Evolutionary conservation across 2,329 filamentous ascomycete species (phyloP).

Genomic region (Clonostachys sp.): DNA sequence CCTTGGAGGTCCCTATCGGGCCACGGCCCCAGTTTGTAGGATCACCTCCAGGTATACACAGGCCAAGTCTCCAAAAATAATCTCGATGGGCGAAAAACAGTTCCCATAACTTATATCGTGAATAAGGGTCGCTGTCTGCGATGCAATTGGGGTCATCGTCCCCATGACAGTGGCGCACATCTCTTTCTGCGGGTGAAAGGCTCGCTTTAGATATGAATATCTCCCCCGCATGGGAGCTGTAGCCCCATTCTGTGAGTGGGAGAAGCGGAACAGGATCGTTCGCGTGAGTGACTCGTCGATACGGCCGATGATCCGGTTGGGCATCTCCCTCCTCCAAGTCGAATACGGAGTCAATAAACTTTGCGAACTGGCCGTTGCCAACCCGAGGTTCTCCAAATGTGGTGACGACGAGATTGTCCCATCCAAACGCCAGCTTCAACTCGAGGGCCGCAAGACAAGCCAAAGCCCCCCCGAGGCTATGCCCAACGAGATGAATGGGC

Average conservation of each 20-base stretch:
- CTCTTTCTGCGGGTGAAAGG: constrained; percentile 62
- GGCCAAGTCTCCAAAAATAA: constrained; percentile 90
- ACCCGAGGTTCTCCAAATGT: constrained; percentile 86
- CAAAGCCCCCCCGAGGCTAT: constrained; percentile 89
- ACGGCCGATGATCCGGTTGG: constrained; percentile 34
- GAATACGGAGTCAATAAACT: constrained; percentile 52
- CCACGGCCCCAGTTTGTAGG: constrained; percentile 59
- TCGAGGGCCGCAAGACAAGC: constrained; percentile 84
- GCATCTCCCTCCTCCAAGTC: constrained; percentile 25
- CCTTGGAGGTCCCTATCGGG: too few species aligned
- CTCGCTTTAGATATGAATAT: constrained; percentile 73
- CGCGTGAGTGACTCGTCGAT: constrained; percentile 78
- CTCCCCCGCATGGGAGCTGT: constrained; percentile 78
- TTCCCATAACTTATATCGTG: constrained; percentile 75
- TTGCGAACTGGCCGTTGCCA: constrained; percentile 51
- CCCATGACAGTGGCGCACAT: constrained; percentile 70
- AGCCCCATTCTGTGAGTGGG: constrained; percentile 85
- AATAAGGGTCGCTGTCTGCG: constrained; percentile 26
- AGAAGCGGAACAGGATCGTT: constrained; percentile 87
- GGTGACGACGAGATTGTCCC: constrained; percentile 70
- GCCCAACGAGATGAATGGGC: constrained; percentile 74
- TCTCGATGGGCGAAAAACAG: constrained; percentile 90
- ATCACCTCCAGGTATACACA: constrained; percentile 81
- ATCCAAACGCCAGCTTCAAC: constrained; percentile 66
- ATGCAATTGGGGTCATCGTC: constrained; percentile 70